Base-by-base conservation (phyloP, 768 basidiomycete species). In the Suillus variegatus region DNA sequence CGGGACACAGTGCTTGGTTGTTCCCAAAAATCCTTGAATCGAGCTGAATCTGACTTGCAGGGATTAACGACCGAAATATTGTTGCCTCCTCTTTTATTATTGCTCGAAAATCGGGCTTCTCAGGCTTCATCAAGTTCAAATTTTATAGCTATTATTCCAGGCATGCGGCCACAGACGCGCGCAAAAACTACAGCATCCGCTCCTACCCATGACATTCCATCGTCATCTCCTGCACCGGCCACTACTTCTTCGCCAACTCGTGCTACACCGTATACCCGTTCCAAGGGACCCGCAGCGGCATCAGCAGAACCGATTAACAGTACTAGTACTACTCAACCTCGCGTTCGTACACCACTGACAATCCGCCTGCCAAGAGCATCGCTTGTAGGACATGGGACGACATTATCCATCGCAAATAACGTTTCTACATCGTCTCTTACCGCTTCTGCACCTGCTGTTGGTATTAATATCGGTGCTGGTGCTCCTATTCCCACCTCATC, bases 321-420 rank as follows among this genome's bases (percentile, higher is more conserved):
- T 32, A 20, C 28, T 10, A 28, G 49, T 25, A 18, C 57, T 25
- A 10, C 36, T 20, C 58, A 25, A 32, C 43, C 58, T 41, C 58
- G 41, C 2, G 25, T 44, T 43, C 58, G 58, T 43, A 43, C 58
- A 20, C 43, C 58, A 1, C 18, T 60, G 10, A 60, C 58, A 28
- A 60, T 60, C 13, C 58, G 58, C 22, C 32, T 60, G 16, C 58
- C 58, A 28, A 60, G 58, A 43, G 28, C 56, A 57, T 38, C 56
- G 3, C 13, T 38, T 40, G n/a, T 6, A 9, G 36, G 54, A n/a
- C 35, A 57, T 14, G 4, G 22, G 12, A 18, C n/a, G 7, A 6
- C 36, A 22, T 57, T 57, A 22, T 38, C 32, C 13, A 35, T 36
- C n/a, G 7, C n/a, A 38, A 38, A 57, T 3, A 57, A 38, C 7